phyloP scores from a whole-genome alignment of 441 rosid species.

The Pelargonium myrrhifolium region DNA sequence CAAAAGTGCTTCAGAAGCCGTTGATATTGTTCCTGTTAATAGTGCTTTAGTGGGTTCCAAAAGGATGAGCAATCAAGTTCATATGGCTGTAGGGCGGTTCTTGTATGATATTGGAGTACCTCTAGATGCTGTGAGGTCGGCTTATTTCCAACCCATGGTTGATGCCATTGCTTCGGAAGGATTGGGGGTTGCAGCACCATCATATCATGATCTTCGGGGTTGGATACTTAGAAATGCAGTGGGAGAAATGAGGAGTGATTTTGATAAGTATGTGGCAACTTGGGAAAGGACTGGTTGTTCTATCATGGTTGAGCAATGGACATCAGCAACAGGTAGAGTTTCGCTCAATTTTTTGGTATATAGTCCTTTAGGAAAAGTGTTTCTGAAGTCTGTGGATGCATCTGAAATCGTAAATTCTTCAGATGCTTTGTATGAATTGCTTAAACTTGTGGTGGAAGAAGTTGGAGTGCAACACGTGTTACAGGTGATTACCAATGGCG shows the following conservation, averaged over 20 bases:
- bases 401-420: conserved; percentile 40
- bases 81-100: conserved; percentile 58
- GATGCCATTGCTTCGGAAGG: conserved; percentile 55
- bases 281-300: conserved; percentile 82
- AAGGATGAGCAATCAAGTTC: conserved; percentile 31
- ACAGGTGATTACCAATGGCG: conserved; percentile 70
- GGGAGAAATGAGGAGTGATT: conserved; percentile 57
- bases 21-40: conserved; percentile 18
- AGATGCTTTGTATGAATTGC: conserved; percentile 46
- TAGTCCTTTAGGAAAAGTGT: conserved; percentile 64
- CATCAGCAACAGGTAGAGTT: conserved; percentile 35
- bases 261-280: conserved; percentile 28
- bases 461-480: conserved; percentile 60
- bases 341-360: conserved; percentile 53
- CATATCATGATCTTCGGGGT: conserved; percentile 59
- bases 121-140: conserved; percentile 54
- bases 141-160: conserved; percentile 57
- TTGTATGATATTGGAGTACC: conserved; percentile 80
- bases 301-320: conserved; percentile 58
- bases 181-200: conserved; percentile 37
- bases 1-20: conserved; percentile 26
- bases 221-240: conserved; percentile 61
- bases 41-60: conserved; percentile 22
- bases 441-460: conserved; percentile 70
- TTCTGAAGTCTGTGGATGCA: conserved; percentile 67